These are phyloP conservation scores for Erodium texanum DNA, from an alignment of 441 rosid species.

Conservation along the genomic window DNA sequence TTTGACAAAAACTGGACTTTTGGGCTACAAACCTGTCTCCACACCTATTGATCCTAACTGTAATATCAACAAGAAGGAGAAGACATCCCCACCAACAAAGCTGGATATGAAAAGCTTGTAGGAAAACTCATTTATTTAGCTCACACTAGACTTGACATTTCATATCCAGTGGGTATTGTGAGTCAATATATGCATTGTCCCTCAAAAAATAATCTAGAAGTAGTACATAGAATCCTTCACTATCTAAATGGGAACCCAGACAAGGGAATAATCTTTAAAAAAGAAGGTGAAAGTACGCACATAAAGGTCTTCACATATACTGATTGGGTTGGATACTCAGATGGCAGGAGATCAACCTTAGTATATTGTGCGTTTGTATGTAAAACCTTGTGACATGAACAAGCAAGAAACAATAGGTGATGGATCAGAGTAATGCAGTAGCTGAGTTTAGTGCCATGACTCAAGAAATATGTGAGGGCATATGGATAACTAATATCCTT, in stretches of 20 bases:
- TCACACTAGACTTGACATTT: neutral
- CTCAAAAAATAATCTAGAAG: neutral
- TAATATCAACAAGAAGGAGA: neutral
- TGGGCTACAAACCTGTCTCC: neutral
- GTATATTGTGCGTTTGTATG: neutral
- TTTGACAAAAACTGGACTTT: too few species aligned
- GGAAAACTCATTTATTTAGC: neutral
- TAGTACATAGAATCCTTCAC: neutral
- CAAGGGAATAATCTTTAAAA: too few species aligned
- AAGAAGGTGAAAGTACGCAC: too few species aligned
- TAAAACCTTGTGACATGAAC: constrained; percentile 1
- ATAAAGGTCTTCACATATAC: too few species aligned
- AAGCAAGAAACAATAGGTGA: neutral
- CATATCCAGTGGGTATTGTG: neutral
- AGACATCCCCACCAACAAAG: neutral
- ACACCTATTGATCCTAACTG: neutral
- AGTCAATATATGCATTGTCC: neutral
- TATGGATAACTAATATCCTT: too few species aligned
- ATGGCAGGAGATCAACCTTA: too few species aligned
- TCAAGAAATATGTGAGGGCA: too few species aligned
- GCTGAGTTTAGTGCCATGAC: neutral
- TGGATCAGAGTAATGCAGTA: neutral
- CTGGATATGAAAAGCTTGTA: neutral
- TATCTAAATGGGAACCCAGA: neutral
- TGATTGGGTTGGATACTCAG: too few species aligned